Conservation (phyloP, 2,329 filamentous ascomycete species). For the Harringtonia aguacate region DNA sequence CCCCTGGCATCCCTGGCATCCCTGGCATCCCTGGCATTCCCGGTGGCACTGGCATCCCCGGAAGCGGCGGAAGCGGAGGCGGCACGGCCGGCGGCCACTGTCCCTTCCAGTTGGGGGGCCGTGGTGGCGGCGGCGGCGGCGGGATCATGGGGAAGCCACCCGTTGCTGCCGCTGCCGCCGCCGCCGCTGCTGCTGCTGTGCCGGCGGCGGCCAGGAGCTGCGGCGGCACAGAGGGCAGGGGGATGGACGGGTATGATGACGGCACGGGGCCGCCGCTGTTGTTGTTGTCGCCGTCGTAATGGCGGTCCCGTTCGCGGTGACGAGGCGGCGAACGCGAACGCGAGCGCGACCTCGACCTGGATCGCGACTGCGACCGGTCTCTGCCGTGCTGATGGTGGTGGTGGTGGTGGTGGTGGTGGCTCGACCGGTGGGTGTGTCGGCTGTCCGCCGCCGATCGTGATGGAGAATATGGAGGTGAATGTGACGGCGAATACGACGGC, state of each 20-base stretch:
- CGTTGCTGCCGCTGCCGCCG: background rate
- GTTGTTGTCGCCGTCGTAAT: background rate
- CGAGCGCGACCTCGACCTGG: conserved; percentile 1
- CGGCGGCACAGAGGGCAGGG: background rate
- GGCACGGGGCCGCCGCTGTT: background rate
- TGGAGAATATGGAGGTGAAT: too few relatives aligned
- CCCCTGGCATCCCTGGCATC: background rate
- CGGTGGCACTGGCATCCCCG: background rate
- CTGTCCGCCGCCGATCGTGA: too few relatives aligned
- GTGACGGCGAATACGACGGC: conserved; percentile 9
- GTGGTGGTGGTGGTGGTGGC: background rate
- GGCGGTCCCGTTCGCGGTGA: background rate
- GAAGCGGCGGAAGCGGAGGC: background rate
- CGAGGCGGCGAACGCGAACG: background rate
- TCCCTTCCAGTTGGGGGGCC: conserved; percentile 8
- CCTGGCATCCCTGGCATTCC: background rate
- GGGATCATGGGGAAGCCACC: background rate
- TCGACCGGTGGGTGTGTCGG: background rate
- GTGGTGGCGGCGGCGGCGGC: conserved; percentile 1
- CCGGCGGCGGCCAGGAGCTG: background rate
- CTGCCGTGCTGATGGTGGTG: background rate
- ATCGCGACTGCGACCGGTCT: background rate
- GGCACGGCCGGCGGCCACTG: conserved; percentile 9
- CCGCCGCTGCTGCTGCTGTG: background rate
- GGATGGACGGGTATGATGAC: background rate